Percentiles rank a stretch among this genome's conserved stretches.
Conservation (phyloP, 257 asterid genomes). For the Misopates orontium region DNA sequence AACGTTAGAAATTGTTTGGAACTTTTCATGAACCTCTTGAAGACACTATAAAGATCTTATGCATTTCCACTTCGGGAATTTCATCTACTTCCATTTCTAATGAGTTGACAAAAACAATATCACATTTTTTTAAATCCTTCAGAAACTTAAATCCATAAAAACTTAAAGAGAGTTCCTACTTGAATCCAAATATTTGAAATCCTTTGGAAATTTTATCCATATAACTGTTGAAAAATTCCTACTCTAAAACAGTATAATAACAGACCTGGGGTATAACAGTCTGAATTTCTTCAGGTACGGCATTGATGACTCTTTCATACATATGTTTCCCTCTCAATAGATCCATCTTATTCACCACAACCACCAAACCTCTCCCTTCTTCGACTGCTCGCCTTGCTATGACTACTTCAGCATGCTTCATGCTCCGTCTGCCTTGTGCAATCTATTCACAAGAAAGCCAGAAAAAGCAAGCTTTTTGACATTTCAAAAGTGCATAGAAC, state of each 20-base stretch:
- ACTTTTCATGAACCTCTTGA: no score
- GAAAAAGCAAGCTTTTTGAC: not conserved
- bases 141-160: no score
- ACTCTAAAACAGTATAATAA: not conserved
- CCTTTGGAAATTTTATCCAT: not conserved
- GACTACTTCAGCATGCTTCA: slow-evolving; percentile 96
- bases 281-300: slow-evolving; percentile 93
- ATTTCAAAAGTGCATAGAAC: not conserved
- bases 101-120: no score
- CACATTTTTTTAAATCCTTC: not conserved
- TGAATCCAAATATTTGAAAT: no score
- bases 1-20: no score
- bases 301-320: slow-evolving; percentile 56
- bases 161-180: no score
- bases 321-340: slow-evolving; percentile 59
- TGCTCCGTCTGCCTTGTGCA: slow-evolving; percentile 64
- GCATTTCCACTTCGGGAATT: no score
- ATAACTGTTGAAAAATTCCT: not conserved
- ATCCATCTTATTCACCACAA: slow-evolving; percentile 92
- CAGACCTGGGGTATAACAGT: slow-evolving; percentile 86
- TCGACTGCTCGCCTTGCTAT: slow-evolving; percentile 94
- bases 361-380: slow-evolving; percentile 92
- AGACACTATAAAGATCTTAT: no score
- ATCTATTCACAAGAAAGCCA: slow-evolving; percentile 51
- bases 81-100: no score